Conservation (phyloP, 345 rosid genomes). For the Physaria fendleri region DNA sequence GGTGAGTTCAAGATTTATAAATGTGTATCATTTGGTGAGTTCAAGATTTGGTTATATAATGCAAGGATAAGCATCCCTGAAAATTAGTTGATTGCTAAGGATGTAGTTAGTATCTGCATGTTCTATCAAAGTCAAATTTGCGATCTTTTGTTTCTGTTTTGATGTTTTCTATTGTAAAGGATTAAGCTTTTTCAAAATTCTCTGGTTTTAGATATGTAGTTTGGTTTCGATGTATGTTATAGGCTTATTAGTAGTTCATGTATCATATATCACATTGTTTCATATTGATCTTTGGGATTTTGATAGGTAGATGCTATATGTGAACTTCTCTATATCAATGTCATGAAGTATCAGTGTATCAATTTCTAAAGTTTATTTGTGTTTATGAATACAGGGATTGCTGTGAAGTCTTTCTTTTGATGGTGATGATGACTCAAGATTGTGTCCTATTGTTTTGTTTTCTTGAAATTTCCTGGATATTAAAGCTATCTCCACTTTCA, state of each 20-base stretch:
- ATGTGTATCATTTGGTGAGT: neutral
- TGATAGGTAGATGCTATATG: neutral
- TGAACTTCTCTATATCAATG: neutral
- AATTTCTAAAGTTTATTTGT: neutral
- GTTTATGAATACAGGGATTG: constrained; percentile 16
- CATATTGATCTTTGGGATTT: neutral
- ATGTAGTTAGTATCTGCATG: neutral
- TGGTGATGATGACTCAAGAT: constrained; percentile 22
- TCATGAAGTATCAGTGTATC: neutral
- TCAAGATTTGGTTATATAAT: neutral
- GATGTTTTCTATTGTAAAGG: neutral
- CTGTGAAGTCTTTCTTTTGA: constrained; percentile 18
- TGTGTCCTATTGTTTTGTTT: constrained; percentile 16
- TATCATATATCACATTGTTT: neutral
- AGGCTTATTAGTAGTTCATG: neutral
- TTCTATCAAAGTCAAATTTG: neutral
- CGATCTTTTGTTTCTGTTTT: neutral
- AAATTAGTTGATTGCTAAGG: neutral
- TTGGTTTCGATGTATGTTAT: too few species aligned
- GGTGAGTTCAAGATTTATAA: constrained; percentile 1
- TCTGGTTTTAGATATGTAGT: too few species aligned
- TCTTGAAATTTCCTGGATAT: constrained; percentile 11
- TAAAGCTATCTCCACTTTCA: too few species aligned
- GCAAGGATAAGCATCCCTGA: neutral
- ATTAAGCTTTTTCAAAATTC: constrained; percentile 1